Evolutionary conservation across 768 basidiomycete genomes (phyloP), one percentile per base, ranked within the genome.

Genomic region (Boletus sensibilis): DNA sequence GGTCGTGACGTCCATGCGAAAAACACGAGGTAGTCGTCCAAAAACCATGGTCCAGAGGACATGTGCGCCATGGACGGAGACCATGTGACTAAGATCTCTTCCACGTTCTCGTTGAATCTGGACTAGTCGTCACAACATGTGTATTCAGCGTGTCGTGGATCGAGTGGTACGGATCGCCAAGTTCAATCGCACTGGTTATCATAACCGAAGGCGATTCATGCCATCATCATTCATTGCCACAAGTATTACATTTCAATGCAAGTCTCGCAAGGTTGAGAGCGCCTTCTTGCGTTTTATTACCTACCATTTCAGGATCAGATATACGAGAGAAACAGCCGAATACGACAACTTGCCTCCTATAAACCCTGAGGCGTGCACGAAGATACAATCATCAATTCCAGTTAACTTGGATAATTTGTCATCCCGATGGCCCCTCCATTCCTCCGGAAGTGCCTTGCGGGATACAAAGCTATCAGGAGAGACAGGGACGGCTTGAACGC

Each of bases 281-380:
- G 23, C 96, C 96, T 39, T 91, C 91, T 75, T 84, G 90, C 2
- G 94, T 94, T 71, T 89, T 86, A 72, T 95, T 94, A 25, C 91
- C 92, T 93, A 60, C 5, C 41, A 53, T 47, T 60, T 38, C 31
- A 57, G 35, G 52, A 48, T 67, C 27, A 69, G 52, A 38, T 45
- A 29, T 34, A 18, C 21, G 27, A n/a, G 21, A 46, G 21, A 47
- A 35, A 45, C 7, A 29, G 29, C 50, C 44, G 12, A 53, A 56
- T 52, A 54, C 33, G 31, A 27, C 37, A 29, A 68, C 82, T 58
- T 59, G 86, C 94, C 94, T 65, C 97, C 97, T 66, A 94, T 98
- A 72, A 99, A 99, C 9, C 97, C 97, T 56, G 88, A 90, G 1
- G 95, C 93, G 74, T 99, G 97, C 25, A 95, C 86, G 67, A 99